These are phyloP conservation scores for Panicum miliaceum DNA, from an alignment of 176 grass and related monocot genomes.

Conservation along the genomic window DNA sequence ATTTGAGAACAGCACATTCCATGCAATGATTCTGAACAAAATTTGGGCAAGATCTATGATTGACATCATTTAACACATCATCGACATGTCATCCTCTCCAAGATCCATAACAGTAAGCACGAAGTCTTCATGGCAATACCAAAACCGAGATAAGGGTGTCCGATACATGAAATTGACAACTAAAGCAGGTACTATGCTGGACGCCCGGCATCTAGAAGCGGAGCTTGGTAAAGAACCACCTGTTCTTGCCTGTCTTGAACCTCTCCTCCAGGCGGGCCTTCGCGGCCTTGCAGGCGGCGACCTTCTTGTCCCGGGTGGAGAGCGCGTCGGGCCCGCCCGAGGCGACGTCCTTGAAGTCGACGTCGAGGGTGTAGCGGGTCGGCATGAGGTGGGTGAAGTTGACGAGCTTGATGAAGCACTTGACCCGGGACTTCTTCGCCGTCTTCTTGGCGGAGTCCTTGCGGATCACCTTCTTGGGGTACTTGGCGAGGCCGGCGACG, in stretches of 20 bases:
- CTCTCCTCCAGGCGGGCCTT: background rate
- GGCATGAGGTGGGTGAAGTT: constrained; percentile 3
- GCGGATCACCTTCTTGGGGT: constrained; percentile 5
- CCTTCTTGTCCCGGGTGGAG: background rate
- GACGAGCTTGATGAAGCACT: constrained; percentile 11
- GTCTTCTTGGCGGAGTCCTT: constrained; percentile 6
- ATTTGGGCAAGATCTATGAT: background rate
- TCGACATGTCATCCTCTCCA: background rate
- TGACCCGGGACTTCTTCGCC: background rate
- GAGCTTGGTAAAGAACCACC: constrained; percentile 11
- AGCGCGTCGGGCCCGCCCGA: background rate
- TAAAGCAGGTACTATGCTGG: background rate
- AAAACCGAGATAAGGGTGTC: background rate
- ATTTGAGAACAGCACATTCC: background rate
- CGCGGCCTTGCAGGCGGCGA: constrained; percentile 1
- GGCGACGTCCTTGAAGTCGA: constrained; percentile 10
- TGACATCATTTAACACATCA: background rate
- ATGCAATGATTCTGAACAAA: background rate
- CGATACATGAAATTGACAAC: background rate
- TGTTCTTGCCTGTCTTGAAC: background rate
- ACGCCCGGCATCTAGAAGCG: background rate
- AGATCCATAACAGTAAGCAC: background rate
- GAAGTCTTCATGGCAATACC: background rate
- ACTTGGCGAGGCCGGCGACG: constrained; percentile 5
- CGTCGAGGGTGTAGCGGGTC: constrained; percentile 4